A percentile compares a stretch with the other conserved stretches of the same genome.
phyloP scores from a whole-genome alignment of 2,329 filamentous ascomycete species.

The Pezicula neosporulosa region DNA sequence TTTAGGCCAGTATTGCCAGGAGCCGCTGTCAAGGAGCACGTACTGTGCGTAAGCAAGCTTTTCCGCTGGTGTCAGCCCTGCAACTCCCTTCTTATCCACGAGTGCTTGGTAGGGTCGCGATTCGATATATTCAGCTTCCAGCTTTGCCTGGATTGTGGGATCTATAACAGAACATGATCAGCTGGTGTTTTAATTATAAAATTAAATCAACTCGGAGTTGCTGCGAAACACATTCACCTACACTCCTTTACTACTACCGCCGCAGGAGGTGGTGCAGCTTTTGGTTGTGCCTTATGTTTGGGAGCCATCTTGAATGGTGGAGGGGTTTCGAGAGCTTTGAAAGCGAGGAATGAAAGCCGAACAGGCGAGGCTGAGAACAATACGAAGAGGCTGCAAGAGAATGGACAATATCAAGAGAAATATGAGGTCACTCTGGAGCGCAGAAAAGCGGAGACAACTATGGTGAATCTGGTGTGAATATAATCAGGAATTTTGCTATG shows the following conservation, averaged over 20 bases:
- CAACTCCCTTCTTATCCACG: conserved; percentile 16
- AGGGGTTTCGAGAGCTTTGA: conserved; percentile 14
- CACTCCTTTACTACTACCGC: conserved; percentile 12
- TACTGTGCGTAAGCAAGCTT: conserved; percentile 20
- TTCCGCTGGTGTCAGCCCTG: conserved; percentile 16
- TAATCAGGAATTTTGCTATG: too few species aligned
- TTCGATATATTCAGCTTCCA: conserved; percentile 19
- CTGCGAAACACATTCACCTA: conserved; percentile 7
- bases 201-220: background rate
- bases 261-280: conserved; percentile 9
- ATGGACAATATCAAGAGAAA: conserved; percentile 17
- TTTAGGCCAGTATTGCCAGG: conserved; percentile 19
- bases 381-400: background rate
- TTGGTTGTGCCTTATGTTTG: conserved; percentile 19
- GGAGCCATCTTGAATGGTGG: conserved; percentile 20
- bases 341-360: conserved; percentile 12
- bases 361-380: conserved; percentile 6
- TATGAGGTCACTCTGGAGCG: background rate
- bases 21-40: conserved; percentile 18
- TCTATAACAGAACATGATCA: conserved; percentile 6
- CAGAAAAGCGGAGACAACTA: too few species aligned
- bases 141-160: conserved; percentile 23
- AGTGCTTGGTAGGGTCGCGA: conserved; percentile 21
- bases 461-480: too few species aligned
- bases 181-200: background rate